phyloP scores from a whole-genome alignment of 129 eudicot genomes.

The Calendula officinalis region DNA sequence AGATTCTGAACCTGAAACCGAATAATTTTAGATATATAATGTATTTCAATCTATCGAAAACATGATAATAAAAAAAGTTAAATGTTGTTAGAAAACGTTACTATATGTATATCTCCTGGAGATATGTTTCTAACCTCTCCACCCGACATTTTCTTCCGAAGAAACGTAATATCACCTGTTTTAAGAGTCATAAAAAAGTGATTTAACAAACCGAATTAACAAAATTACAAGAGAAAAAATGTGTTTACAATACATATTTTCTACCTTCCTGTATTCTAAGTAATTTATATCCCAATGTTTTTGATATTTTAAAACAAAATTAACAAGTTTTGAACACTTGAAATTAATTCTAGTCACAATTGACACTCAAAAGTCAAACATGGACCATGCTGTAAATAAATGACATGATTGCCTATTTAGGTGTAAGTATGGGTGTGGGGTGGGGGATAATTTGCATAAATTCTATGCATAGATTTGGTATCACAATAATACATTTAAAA shows the following conservation, averaged over 20 bases:
- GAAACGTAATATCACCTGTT: conserved; percentile 27
- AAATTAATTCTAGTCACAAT: neutral
- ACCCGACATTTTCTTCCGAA: conserved; percentile 48
- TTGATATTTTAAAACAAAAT: conserved; percentile 1
- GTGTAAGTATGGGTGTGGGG: conserved; percentile 5
- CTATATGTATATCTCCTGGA: conserved; percentile 64
- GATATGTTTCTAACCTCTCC: conserved; percentile 62
- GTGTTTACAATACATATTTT: neutral
- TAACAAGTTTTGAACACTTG: conserved; percentile 5
- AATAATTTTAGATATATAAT: neutral
- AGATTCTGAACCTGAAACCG: conserved; percentile 76
- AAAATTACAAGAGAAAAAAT: conserved; percentile 8
- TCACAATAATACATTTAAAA: conserved; percentile 15
- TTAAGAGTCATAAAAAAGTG: neutral
- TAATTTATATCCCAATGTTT: neutral
- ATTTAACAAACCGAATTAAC: neutral
- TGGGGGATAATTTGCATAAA: conserved; percentile 20
- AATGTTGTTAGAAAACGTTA: conserved; percentile 25
- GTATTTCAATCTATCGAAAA: neutral
- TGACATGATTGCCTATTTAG: conserved; percentile 21
- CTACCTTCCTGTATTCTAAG: neutral
- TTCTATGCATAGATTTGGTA: neutral
- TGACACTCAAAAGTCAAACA: conserved; percentile 28
- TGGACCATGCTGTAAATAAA: conserved; percentile 16
- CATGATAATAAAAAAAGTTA: neutral